phyloP scores from a whole-genome alignment of 257 asterid species.

The Solanum clarkiae region DNA sequence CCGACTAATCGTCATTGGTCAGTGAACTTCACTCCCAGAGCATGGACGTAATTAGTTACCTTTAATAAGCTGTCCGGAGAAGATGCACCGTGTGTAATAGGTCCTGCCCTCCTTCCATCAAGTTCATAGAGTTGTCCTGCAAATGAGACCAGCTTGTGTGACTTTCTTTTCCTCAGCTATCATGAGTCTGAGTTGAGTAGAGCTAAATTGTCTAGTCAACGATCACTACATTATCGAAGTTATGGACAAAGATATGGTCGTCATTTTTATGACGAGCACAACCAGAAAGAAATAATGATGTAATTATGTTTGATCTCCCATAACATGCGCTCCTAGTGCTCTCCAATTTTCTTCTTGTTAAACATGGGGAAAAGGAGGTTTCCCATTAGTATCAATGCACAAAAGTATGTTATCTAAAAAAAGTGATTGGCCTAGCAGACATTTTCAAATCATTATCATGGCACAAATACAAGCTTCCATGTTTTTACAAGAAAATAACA shows the following conservation, averaged over 20 bases:
- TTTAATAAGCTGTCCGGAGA: conserved; percentile 45
- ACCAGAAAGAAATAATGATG: not conserved
- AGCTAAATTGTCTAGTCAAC: not conserved
- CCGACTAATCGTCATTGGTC: not conserved
- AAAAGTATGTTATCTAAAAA: not conserved
- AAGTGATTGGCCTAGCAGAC: not conserved
- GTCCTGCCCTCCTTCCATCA: conserved; percentile 81
- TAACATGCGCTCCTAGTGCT: not conserved
- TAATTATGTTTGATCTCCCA: not conserved
- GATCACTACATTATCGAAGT: not conserved
- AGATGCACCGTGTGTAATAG: conserved; percentile 77
- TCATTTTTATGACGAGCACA: not conserved
- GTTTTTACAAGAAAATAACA: not conserved
- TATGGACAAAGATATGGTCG: not conserved
- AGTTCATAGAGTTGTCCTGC: conserved; percentile 84
- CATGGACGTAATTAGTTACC: conserved; percentile 15
- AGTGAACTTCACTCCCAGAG: not conserved
- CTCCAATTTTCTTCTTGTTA: not conserved
- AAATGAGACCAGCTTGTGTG: not conserved
- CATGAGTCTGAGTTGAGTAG: not conserved
- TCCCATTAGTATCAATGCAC: not conserved
- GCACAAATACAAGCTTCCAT: not conserved
- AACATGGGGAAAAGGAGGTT: not conserved
- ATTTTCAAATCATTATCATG: not conserved
- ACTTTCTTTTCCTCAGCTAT: not conserved